phyloP scores from a whole-genome alignment of 345 rosid genomes.

The Populus ilicifolia region DNA sequence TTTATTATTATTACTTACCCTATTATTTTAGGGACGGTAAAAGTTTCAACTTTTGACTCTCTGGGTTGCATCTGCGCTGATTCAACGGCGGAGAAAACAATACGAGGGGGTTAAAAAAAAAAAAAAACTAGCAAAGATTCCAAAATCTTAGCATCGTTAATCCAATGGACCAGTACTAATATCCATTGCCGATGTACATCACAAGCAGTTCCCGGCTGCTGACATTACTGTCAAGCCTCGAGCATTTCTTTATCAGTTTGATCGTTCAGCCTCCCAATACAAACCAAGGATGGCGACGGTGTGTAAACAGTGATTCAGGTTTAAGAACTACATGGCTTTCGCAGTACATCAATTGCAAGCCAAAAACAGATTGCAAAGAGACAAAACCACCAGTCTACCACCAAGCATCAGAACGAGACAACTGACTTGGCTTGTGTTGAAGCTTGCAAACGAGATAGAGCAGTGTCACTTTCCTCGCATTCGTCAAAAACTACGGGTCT shows the following conservation, averaged over 20 bases:
- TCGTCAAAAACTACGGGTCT: constrained; percentile 42
- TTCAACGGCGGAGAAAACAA: background rate
- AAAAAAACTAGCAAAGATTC: background rate
- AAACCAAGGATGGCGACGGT: constrained; percentile 10
- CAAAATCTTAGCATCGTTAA: background rate
- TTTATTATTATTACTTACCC: too few species aligned
- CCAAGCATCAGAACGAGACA: constrained; percentile 43
- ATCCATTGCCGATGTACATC: background rate
- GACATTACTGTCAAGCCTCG: background rate
- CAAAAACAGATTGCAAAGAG: constrained; percentile 4
- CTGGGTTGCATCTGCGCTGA: too few species aligned
- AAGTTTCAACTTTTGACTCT: too few species aligned
- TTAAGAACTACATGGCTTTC: constrained; percentile 2
- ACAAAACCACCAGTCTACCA: background rate
- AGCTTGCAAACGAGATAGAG: constrained; percentile 44
- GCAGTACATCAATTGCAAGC: background rate
- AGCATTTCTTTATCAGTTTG: background rate
- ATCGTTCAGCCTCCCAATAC: constrained; percentile 1
- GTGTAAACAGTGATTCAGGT: background rate
- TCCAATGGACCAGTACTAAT: background rate
- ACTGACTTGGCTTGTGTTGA: constrained; percentile 53
- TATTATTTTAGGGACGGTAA: too few species aligned
- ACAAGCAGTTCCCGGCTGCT: constrained; percentile 2
- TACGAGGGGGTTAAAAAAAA: too few species aligned
- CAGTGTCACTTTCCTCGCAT: constrained; percentile 54